Conservation (phyloP, 2,329 filamentous ascomycete genomes). For the Diplodia intermedia region DNA sequence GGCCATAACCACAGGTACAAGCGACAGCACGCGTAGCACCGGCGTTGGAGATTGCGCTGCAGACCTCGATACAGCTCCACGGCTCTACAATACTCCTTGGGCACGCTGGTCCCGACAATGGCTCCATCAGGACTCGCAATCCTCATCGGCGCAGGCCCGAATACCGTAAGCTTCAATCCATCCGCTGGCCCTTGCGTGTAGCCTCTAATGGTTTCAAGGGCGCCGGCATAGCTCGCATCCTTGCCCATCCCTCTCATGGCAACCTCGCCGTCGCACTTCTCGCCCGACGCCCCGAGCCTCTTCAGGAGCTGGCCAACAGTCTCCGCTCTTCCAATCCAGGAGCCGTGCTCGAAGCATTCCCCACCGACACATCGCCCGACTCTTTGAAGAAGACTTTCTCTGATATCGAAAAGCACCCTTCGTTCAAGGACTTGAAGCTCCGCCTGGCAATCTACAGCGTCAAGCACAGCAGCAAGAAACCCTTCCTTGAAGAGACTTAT, state of each 20-base stretch:
- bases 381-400: slow-evolving; percentile 58
- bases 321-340: slow-evolving; percentile 52
- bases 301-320: slow-evolving; percentile 52
- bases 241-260: slow-evolving; percentile 58
- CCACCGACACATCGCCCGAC: slow-evolving; percentile 57
- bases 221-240: slow-evolving; percentile 63
- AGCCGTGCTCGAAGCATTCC: slow-evolving; percentile 60
- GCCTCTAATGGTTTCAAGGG: slow-evolving; percentile 45
- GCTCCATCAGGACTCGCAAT: slow-evolving; percentile 40
- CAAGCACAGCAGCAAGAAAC: slow-evolving; percentile 62
- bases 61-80: not conserved
- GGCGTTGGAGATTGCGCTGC: not conserved
- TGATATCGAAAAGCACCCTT: slow-evolving; percentile 57
- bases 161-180: slow-evolving; percentile 37
- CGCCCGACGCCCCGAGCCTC: slow-evolving; percentile 56
- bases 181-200: not conserved
- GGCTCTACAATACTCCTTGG: not conserved
- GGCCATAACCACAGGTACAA: not conserved
- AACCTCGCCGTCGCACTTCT: slow-evolving; percentile 64
- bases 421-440: slow-evolving; percentile 57
- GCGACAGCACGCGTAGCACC: not conserved
- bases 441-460: slow-evolving; percentile 59
- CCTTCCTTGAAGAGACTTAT: slow-evolving; percentile 62
- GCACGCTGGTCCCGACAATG: not conserved
- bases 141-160: slow-evolving; percentile 45